phyloP scores from a whole-genome alignment of 495 filamentous ascomycete species.

The Aspergillus incahuasiensis region DNA sequence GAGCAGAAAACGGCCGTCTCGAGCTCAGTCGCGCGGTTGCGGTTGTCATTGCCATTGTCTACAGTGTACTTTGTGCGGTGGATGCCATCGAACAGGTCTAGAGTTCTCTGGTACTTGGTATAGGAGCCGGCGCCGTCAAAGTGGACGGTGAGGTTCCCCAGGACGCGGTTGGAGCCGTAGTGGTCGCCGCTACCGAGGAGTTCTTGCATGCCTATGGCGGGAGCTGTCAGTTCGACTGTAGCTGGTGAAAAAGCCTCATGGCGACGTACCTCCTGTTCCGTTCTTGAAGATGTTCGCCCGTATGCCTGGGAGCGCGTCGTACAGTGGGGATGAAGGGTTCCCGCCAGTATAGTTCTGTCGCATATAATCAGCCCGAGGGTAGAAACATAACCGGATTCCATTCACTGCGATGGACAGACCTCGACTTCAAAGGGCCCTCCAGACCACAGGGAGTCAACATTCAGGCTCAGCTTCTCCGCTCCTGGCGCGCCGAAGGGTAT shows the following conservation, averaged over 20 bases:
- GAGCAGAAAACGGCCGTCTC: constrained; percentile 29
- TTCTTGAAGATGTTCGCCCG: constrained; percentile 42
- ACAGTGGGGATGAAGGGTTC: constrained; percentile 34
- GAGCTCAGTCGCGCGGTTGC: no score
- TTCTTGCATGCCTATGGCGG: constrained; percentile 16
- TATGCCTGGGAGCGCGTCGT: constrained; percentile 34
- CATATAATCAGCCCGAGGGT: not conserved
- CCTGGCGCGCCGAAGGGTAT: constrained; percentile 35
- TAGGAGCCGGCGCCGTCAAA: constrained; percentile 23
- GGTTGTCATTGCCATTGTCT: not conserved
- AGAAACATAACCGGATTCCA: not conserved
- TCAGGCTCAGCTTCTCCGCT: constrained; percentile 36
- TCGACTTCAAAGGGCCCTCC: constrained; percentile 39
- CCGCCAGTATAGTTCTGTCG: constrained; percentile 36
- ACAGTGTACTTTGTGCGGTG: constrained; percentile 20
- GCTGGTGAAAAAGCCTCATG: no score
- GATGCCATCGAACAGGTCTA: constrained; percentile 39
- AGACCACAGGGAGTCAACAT: constrained; percentile 43
- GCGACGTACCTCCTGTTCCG: constrained; percentile 32
- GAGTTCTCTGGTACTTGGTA: constrained; percentile 32
- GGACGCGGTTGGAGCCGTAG: constrained; percentile 43
- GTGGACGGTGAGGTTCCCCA: constrained; percentile 40
- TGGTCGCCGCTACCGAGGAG: constrained; percentile 34
- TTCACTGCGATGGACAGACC: not conserved
- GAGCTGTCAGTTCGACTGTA: not conserved